Percentiles rank a stretch among this genome's conserved stretches.
These are phyloP conservation scores for Colletotrichum karsti DNA, from an alignment of 2,329 filamentous ascomycete genomes.

Conservation along the genomic window DNA sequence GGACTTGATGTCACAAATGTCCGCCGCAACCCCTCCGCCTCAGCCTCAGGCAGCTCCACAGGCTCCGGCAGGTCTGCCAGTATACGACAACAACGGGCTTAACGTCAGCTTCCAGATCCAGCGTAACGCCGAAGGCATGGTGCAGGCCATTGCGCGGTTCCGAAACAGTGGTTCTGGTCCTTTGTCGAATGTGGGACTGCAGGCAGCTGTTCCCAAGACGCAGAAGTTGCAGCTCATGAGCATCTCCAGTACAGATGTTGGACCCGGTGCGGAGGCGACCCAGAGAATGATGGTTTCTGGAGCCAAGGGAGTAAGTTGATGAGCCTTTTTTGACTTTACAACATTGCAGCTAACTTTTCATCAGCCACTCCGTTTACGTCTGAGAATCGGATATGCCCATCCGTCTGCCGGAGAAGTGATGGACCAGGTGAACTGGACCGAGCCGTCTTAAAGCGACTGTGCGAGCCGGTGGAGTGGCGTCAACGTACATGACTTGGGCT, in stretches of 20 bases:
- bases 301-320: constrained; percentile 84
- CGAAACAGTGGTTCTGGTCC: constrained; percentile 75
- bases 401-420: constrained; percentile 75
- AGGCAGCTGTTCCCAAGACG: constrained; percentile 95
- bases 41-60: constrained; percentile 45
- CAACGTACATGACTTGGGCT: background rate
- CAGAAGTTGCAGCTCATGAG: constrained; percentile 93
- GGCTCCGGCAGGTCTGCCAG: constrained; percentile 67
- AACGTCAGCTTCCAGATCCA: constrained; percentile 84
- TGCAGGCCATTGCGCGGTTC: constrained; percentile 87
- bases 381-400: constrained; percentile 84
- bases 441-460: constrained; percentile 62
- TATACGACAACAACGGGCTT: constrained; percentile 88
- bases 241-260: constrained; percentile 83
- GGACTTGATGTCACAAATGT: constrained; percentile 57
- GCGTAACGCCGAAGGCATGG: constrained; percentile 78
- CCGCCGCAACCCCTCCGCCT: constrained; percentile 44
- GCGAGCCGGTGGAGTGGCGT: background rate
- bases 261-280: constrained; percentile 81
- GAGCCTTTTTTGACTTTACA: too few relatives aligned
- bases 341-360: constrained; percentile 11
- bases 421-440: constrained; percentile 97
- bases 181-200: constrained; percentile 81
- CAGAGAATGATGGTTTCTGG: constrained; percentile 90
- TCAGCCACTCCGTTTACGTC: constrained; percentile 83